A percentile compares a stretch with the other conserved stretches of the same genome.
phyloP scores from a whole-genome alignment of 1,284 basidiomycete species.

The Hemileia vastatrix region DNA sequence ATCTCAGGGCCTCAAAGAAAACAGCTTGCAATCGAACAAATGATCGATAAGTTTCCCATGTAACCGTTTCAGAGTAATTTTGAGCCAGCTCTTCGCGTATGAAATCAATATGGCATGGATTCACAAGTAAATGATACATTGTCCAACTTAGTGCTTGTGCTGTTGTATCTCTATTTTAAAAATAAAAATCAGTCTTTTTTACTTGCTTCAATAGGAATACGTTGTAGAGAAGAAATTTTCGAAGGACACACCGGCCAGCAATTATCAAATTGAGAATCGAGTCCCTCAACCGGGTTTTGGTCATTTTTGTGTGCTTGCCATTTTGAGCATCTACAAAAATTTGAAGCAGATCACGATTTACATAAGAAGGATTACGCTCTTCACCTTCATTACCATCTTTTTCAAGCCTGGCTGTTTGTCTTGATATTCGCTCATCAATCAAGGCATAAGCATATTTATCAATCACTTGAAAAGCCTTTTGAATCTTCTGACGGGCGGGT shows the following conservation, averaged over 20 bases:
- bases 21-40: background rate
- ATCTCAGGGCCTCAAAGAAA: background rate
- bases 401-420: background rate
- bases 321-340: no score
- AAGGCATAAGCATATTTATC: constrained; percentile 1
- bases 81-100: background rate
- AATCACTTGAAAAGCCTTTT: background rate
- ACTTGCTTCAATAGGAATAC: background rate
- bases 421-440: background rate
- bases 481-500: background rate
- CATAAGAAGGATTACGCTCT: no score
- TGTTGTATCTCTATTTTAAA: constrained; percentile 2
- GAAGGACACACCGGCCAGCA: constrained; percentile 12
- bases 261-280: constrained; percentile 6
- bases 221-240: background rate
- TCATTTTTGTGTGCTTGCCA: no score
- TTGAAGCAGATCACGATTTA: no score
- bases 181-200: background rate
- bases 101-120: background rate
- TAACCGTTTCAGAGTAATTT: background rate
- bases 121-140: background rate
- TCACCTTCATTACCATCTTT: background rate
- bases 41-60: background rate
- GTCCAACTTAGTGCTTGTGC: constrained; percentile 5
- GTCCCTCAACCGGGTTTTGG: constrained; percentile 11